phyloP scores from a whole-genome alignment of 345 rosid species.

The Lepidium didymum region DNA sequence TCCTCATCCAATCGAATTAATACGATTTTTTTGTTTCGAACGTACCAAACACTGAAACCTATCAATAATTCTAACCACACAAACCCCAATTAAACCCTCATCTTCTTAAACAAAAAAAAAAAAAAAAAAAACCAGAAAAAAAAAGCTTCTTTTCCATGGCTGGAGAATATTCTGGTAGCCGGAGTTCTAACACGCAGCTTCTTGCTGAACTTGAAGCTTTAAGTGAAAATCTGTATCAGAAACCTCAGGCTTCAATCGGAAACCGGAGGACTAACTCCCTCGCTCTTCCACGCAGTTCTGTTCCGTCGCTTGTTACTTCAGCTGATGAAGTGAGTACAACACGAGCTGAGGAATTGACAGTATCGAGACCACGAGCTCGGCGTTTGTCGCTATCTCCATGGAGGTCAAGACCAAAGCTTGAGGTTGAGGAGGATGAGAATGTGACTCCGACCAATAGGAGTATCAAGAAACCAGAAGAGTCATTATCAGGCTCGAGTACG shows the following conservation, averaged over 20 bases:
- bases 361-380: slow-evolving; percentile 39
- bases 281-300: slow-evolving; percentile 66
- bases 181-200: slow-evolving; percentile 64
- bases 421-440: slow-evolving; percentile 35
- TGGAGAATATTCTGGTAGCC: slow-evolving; percentile 38
- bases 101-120: not conserved
- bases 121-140: not conserved
- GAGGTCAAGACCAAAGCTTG: slow-evolving; percentile 70
- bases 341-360: slow-evolving; percentile 24
- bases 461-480: slow-evolving; percentile 29
- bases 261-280: slow-evolving; percentile 73
- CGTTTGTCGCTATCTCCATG: slow-evolving; percentile 90
- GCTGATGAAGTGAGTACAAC: slow-evolving; percentile 33
- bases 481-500: not conserved
- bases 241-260: slow-evolving; percentile 41
- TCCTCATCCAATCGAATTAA: slow-evolving; percentile 13
- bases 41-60: slow-evolving; percentile 7
- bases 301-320: slow-evolving; percentile 31
- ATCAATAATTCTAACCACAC: slow-evolving; percentile 20
- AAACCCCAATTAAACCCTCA: slow-evolving; percentile 4
- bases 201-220: slow-evolving; percentile 78
- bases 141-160: slow-evolving; percentile 28
- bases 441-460: slow-evolving; percentile 9
- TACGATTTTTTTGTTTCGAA: not conserved
- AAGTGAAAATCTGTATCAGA: slow-evolving; percentile 75